Conservation (phyloP, 805 yeast genomes). For the Brettanomyces naardenensis region DNA sequence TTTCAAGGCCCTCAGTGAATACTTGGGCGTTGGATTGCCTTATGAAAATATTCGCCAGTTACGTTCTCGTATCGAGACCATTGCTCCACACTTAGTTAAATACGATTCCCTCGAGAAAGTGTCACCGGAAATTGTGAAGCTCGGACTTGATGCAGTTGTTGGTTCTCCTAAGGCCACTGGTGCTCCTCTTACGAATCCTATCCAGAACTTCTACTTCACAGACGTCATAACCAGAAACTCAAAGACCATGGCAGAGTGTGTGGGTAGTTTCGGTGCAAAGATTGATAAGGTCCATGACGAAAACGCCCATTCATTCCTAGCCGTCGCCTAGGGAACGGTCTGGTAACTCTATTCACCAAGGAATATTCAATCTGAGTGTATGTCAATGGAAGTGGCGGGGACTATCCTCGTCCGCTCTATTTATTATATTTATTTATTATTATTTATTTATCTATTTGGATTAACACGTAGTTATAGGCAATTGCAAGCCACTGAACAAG, state of each 20-base stretch:
- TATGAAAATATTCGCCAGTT: conserved; percentile 66
- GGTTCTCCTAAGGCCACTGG: conserved; percentile 30
- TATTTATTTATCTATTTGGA: conserved; percentile 5
- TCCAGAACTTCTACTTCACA: conserved; percentile 80
- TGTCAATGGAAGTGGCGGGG: not conserved
- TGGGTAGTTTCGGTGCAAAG: conserved; percentile 61
- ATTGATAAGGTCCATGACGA: conserved; percentile 50
- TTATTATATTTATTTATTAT: conserved; percentile 8
- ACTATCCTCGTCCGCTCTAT: conserved; percentile 1
- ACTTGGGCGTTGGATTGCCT: conserved; percentile 60
- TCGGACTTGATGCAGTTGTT: conserved; percentile 43
- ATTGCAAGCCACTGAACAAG: no score
- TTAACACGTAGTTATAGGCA: no score
- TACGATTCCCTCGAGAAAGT: conserved; percentile 71
- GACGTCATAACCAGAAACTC: conserved; percentile 83
- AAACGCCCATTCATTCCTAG: conserved; percentile 27
- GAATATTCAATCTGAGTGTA: no score
- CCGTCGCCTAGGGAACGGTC: conserved; percentile 18
- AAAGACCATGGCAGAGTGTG: conserved; percentile 85
- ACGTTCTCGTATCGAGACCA: conserved; percentile 61
- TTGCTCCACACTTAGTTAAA: conserved; percentile 74
- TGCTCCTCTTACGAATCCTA: conserved; percentile 53
- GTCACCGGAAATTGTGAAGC: conserved; percentile 44
- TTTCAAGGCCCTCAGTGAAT: conserved; percentile 74
- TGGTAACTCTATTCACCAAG: no score